phyloP scores from a whole-genome alignment of 1,284 basidiomycete genomes.

The Cutaneotrichosporon mucoides region DNA sequence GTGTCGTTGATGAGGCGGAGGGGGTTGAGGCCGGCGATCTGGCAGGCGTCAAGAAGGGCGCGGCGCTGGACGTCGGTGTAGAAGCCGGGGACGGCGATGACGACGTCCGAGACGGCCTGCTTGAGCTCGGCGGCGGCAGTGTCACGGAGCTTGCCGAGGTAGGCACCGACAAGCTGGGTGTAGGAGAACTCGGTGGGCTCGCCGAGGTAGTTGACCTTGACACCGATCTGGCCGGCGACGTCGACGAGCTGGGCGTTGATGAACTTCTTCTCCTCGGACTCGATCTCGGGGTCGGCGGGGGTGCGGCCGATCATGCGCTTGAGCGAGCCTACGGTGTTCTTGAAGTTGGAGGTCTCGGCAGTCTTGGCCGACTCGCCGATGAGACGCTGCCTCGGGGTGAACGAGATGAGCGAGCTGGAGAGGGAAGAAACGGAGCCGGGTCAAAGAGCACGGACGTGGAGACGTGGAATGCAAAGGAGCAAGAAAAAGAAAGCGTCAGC shows the following conservation, averaged over 20 bases:
- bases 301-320: constrained; percentile 82
- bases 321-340: constrained; percentile 85
- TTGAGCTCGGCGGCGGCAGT: constrained; percentile 79
- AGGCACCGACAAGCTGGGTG: constrained; percentile 81
- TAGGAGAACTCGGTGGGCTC: constrained; percentile 72
- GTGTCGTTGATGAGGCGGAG: constrained; percentile 93
- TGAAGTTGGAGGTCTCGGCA: constrained; percentile 95
- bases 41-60: constrained; percentile 78
- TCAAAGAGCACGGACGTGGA: too few relatives aligned
- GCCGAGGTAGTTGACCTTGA: constrained; percentile 80
- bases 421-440: neutral
- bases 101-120: constrained; percentile 76
- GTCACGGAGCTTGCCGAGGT: constrained; percentile 81
- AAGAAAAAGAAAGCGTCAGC: neutral
- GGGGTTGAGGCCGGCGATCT: constrained; percentile 79
- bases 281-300: constrained; percentile 69
- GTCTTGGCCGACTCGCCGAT: constrained; percentile 93
- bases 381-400: constrained; percentile 78
- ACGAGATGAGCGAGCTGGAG: constrained; percentile 79
- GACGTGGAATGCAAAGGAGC: neutral
- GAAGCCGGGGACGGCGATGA: constrained; percentile 91
- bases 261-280: constrained; percentile 79
- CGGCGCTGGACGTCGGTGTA: constrained; percentile 87
- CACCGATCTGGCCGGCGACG: constrained; percentile 71
- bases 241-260: constrained; percentile 80